A percentile compares a stretch with the other conserved stretches of the same genome.
Conservation (phyloP, 805 yeast genomes). For the Saccharomycopsis microspora region DNA sequence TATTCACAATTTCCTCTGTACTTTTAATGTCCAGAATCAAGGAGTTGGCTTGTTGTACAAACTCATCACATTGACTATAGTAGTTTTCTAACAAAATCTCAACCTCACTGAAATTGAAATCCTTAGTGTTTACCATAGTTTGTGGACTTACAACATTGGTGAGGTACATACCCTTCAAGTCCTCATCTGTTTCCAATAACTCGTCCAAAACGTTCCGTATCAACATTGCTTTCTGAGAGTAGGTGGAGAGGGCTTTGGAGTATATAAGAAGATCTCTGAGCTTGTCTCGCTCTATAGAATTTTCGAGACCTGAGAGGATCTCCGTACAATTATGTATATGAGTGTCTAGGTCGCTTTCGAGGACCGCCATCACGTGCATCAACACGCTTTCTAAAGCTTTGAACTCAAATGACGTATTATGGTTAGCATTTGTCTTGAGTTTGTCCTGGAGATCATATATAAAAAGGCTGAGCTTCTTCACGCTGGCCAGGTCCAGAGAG, state of each 20-base stretch:
- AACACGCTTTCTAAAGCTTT: constrained; percentile 84
- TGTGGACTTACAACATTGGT: constrained; percentile 24
- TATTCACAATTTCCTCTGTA: constrained; percentile 91
- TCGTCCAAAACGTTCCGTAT: constrained; percentile 82
- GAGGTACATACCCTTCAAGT: constrained; percentile 68
- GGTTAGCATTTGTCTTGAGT: constrained; percentile 20
- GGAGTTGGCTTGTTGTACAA: constrained; percentile 80
- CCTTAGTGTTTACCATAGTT: background rate
- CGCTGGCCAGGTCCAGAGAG: constrained; percentile 37
- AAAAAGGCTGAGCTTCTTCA: constrained; percentile 53
- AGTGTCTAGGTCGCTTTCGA: constrained; percentile 80
- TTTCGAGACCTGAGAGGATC: constrained; percentile 67
- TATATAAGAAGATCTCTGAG: constrained; percentile 71
- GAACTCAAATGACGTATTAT: constrained; percentile 72
- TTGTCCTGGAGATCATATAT: constrained; percentile 59
- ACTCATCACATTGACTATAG: constrained; percentile 84
- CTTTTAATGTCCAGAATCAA: constrained; percentile 74
- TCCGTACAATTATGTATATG: constrained; percentile 68
- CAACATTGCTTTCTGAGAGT: constrained; percentile 71
- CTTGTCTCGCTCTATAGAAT: constrained; percentile 68
- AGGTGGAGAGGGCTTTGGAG: constrained; percentile 73
- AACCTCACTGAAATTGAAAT: constrained; percentile 37
- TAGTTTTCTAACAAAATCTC: constrained; percentile 87
- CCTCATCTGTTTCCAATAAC: constrained; percentile 78
- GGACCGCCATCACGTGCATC: constrained; percentile 64